These are phyloP conservation scores for Orbilia blumenaviensis DNA, from an alignment of 2,329 filamentous ascomycete species.

Conservation along the genomic window DNA sequence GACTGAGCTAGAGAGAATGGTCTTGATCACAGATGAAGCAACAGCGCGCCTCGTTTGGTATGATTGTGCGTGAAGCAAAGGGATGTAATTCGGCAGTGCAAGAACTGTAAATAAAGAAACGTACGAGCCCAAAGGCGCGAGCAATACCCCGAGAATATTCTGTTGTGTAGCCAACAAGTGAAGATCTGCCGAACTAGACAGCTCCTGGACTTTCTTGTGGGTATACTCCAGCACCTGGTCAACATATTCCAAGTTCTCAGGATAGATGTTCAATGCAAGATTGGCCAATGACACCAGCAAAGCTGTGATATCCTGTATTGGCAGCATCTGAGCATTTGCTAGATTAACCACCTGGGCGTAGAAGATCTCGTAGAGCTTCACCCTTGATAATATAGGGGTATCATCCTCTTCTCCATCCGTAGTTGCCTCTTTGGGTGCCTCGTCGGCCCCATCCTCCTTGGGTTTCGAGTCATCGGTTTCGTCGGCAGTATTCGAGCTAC, in stretches of 20 bases:
- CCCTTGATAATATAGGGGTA: conserved; percentile 58
- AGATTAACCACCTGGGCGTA: conserved; percentile 94
- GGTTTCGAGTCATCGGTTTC: conserved; percentile 10
- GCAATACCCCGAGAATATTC: conserved; percentile 86
- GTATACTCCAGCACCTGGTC: conserved; percentile 90
- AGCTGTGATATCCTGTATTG: conserved; percentile 93
- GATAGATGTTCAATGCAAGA: conserved; percentile 94
- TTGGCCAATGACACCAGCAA: conserved; percentile 93
- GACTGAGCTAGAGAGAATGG: conserved; percentile 82
- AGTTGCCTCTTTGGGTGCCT: conserved; percentile 54
- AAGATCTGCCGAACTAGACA: conserved; percentile 92
- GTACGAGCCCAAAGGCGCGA: conserved; percentile 88
- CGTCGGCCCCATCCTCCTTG: conserved; percentile 57
- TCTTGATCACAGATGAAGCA: conserved; percentile 85
- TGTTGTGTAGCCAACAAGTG: conserved; percentile 88
- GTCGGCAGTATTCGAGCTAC: conserved; percentile 59
- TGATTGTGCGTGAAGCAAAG: conserved; percentile 87
- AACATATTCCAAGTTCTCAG: conserved; percentile 81
- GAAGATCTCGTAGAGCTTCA: conserved; percentile 88
- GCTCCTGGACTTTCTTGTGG: conserved; percentile 83
- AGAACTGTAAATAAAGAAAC: conserved; percentile 95
- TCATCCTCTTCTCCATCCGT: conserved; percentile 60
- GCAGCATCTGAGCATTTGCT: conserved; percentile 83
- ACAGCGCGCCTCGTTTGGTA: conserved; percentile 91
- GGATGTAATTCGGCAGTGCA: conserved; percentile 88